Evolutionary conservation across 148 eudicot species (phyloP).

Genomic region (Camellia japonica): DNA sequence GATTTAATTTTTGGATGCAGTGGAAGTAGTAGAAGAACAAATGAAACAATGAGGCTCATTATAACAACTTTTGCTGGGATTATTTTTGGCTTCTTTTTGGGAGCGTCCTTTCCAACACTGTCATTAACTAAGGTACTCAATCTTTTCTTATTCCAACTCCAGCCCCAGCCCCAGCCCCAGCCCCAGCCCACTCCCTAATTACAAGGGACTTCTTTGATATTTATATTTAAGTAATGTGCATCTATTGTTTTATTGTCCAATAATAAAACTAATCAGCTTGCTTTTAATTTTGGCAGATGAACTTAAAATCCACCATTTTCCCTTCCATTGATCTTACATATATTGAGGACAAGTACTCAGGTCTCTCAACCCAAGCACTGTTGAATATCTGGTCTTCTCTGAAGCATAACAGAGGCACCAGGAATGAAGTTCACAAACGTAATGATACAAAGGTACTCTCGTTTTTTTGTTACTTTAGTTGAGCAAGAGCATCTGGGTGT

Average conservation of each 20-base stretch:
- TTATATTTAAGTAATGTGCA: background rate
- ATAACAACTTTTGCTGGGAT: conserved; percentile 56
- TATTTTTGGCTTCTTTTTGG: conserved; percentile 70
- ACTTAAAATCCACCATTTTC: conserved; percentile 44
- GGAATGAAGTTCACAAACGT: conserved; percentile 4
- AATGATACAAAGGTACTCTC: conserved; percentile 43
- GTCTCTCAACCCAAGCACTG: conserved; percentile 60
- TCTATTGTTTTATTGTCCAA: background rate
- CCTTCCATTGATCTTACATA: conserved; percentile 54
- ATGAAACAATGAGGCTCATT: conserved; percentile 54
- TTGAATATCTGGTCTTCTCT: conserved; percentile 66
- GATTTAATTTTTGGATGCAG: conserved; percentile 24
- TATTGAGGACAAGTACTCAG: conserved; percentile 73
- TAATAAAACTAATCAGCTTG: background rate
- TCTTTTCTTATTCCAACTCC: background rate
- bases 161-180: background rate
- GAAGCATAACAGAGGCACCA: conserved; percentile 35
- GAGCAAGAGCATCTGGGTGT: too few relatives aligned
- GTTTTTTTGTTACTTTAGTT: background rate
- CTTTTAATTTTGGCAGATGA: conserved; percentile 37
- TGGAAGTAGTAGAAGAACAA: conserved; percentile 34
- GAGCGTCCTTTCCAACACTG: conserved; percentile 55
- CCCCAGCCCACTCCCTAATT: background rate
- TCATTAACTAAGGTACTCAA: conserved; percentile 52
- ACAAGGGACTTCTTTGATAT: background rate